Evolutionary conservation across 75 land plant species (phyloP).

Genomic region (Pseudotsuga menziesii): DNA sequence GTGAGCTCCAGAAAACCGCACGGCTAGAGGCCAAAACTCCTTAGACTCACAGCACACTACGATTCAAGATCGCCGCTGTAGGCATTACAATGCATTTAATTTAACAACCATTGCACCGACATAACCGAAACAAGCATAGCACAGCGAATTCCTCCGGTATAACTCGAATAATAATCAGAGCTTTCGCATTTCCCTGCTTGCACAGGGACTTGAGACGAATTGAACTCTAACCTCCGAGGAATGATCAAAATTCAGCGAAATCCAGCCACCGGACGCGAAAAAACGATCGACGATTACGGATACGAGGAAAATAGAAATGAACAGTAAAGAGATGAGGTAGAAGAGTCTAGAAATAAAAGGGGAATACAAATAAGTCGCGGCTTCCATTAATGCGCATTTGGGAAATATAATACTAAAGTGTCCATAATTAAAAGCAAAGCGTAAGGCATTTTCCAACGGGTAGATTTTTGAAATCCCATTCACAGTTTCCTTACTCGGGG

Average conservation of each 20-base stretch:
- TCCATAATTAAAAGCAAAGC: neutral
- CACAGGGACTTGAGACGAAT: neutral
- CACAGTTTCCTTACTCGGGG: too few relatives aligned
- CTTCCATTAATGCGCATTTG: neutral
- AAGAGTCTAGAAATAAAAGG: constrained; percentile 6
- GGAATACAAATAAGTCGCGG: neutral
- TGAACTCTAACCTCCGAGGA: neutral
- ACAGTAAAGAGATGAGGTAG: neutral
- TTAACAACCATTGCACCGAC: neutral
- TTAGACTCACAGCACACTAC: neutral
- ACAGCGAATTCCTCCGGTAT: neutral
- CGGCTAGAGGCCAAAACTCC: neutral
- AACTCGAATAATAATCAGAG: neutral
- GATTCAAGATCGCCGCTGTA: neutral
- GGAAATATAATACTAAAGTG: neutral
- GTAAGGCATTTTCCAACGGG: constrained; percentile 5
- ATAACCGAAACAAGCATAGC: neutral
- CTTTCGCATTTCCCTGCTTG: neutral
- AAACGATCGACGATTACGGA: neutral
- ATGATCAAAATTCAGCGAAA: neutral
- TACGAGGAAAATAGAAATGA: neutral
- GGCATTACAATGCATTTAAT: neutral
- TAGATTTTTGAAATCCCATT: constrained; percentile 4
- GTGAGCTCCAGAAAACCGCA: neutral
- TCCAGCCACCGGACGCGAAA: neutral